phyloP scores from a whole-genome alignment of 2,329 filamentous ascomycete species.

The Simplicillium sp. region DNA sequence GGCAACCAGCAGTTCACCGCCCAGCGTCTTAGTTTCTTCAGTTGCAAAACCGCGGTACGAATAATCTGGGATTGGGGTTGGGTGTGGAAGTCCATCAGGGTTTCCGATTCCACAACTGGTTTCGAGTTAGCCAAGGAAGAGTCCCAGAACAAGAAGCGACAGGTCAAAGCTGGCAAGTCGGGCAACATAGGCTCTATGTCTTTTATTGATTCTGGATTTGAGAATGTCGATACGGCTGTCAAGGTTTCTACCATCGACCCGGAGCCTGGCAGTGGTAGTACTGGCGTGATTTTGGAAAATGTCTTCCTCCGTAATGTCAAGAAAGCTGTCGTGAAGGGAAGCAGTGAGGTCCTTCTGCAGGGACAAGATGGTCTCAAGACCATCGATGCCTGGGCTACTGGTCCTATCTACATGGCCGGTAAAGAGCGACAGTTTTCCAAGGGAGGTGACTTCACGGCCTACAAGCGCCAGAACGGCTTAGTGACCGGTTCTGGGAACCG shows the following conservation, averaged over 20 bases:
- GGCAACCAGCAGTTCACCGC: conserved; percentile 61
- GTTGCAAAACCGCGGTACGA: conserved; percentile 53
- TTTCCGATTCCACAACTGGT: conserved; percentile 6
- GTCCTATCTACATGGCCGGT: conserved; percentile 10
- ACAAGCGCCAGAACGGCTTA: conserved; percentile 1
- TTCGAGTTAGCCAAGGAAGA: conserved; percentile 3
- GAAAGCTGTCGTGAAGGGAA: conserved; percentile 7
- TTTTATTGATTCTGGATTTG: conserved; percentile 10
- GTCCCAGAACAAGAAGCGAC: too few relatives aligned
- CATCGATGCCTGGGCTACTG: conserved; percentile 10
- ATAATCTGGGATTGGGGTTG: conserved; percentile 69
- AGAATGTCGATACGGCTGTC: conserved; percentile 8
- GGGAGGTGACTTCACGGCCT: conserved; percentile 6
- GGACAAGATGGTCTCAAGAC: not conserved
- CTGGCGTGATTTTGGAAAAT: conserved; percentile 42
- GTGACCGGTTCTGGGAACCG: too few relatives aligned
- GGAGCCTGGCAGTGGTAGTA: conserved; percentile 6
- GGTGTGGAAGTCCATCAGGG: conserved; percentile 26
- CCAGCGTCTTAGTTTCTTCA: conserved; percentile 55
- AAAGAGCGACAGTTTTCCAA: conserved; percentile 3
- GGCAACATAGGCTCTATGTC: conserved; percentile 6
- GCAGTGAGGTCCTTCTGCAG: conserved; percentile 4
- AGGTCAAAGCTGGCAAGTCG: not conserved
- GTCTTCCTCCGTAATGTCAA: conserved; percentile 33
- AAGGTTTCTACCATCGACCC: not conserved